Evolutionary conservation across 805 yeast genomes (phyloP), one percentile per base, ranked within the genome.

Genomic region (Spathaspora arborariae): DNA sequence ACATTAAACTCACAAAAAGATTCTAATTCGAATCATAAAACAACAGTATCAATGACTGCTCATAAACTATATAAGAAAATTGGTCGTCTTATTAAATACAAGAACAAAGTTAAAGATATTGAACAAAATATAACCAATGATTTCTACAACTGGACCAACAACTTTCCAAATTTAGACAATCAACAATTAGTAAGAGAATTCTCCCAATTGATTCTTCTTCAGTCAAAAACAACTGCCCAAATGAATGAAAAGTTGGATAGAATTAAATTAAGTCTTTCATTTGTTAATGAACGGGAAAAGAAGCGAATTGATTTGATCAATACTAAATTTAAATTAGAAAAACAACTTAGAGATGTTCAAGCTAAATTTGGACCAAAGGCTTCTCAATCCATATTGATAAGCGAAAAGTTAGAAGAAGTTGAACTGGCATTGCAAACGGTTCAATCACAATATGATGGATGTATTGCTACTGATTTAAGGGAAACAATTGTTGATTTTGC

Each of bases 361-460:
- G 62, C 72, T 36, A 74, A 70, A 50, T 44, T 36, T 49, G 84
- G 83, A 2, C 74, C 62, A 2, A 62, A 72, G 42, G 70, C 75
- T 22, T 70, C 75, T 15, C 61, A 59, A 6, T 69, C 79, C 0
- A 60, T 72, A 13, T 57, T 78, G 16, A 60, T 76, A 1, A 67
- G 65, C 47, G 87, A 81, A 54, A 67, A 70, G 44, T 56, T 81
- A 27, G 85, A 81, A 56, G 81, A 77, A 51, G 62, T 74, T 46
- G 68, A 70, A 38, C 70, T 74, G 49, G 72, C 79, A 33, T 65
- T 78, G n/a, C 78, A 72, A 45, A 76, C 80, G 19, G 77, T 78
- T 5, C 76, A 76, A 48, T 75, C 69, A 24, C 85, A 81, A 55
- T 67, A 73, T 41, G 63, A 68, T 7, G 67, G 79, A 40, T 67